Base-by-base conservation (phyloP, 441 rosid species). In the Populus hybrid region DNA sequence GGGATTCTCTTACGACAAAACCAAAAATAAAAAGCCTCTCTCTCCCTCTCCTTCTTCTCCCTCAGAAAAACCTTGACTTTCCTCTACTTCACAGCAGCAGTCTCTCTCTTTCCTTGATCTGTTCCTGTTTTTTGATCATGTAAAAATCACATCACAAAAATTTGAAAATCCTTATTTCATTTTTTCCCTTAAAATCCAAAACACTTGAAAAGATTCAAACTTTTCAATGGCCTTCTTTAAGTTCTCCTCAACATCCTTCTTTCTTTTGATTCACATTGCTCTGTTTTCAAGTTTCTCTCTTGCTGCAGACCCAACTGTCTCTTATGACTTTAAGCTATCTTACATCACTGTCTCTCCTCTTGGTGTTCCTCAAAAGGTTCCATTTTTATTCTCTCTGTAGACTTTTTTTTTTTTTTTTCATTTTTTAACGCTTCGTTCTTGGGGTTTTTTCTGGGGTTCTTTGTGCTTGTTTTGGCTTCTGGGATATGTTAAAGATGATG, bases 301-400 rank as follows among this genome's bases (percentile, higher is more conserved):
- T 38, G 92, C 93, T 5, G 93, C 79, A 0, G 98, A 94, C 83
- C 97, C 97, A 18, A 83, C 36, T 74, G 85, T 85, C 28, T 82
- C 75, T 34, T 91, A 80, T 81, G 90, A 89, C n/a, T 30, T 30
- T 30, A 30, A 30, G 32, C 32, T 30, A 30, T 30, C 32, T 30
- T 30, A 30, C 32, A 30, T 30, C 32, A 30, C 32, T 30, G 32
- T 30, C 32, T 30, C 32, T 30, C 32, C 32, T 30, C 32, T 30
- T 30, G 32, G 32, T 30, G 32, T 30, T 30, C 32, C 32, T 30
- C 32, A 30, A 30, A 30, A 30, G 32, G 32, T 30, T 30, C 32
- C 32, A 30, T 30, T 30, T 30, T 30, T 30, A 11, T 40, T 74
- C 65, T 72, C 66, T 54, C 61, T 16, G 61, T 16, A 54, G 61